Conservation (phyloP, 306 rosid genomes). For the Rosa persica region DNA sequence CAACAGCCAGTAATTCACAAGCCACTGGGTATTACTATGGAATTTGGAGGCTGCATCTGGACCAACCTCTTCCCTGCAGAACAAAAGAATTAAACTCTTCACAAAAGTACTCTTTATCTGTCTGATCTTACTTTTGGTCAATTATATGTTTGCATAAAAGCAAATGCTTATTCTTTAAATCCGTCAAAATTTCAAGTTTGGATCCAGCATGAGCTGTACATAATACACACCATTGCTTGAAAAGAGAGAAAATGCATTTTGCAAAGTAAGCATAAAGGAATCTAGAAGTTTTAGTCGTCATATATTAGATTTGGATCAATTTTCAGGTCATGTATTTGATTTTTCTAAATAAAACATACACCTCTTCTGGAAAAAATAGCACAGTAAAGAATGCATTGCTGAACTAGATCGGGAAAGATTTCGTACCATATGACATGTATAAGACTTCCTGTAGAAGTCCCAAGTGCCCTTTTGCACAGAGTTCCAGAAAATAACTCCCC, state of each 20-base stretch:
- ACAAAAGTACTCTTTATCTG: background rate
- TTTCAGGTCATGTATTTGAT: background rate
- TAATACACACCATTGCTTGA: background rate
- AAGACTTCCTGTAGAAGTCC: slow-evolving; percentile 94
- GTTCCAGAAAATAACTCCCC: slow-evolving; percentile 94
- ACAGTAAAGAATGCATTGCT: background rate
- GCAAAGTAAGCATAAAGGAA: background rate
- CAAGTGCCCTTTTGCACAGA: slow-evolving; percentile 91
- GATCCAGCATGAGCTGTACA: background rate
- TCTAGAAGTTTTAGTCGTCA: background rate
- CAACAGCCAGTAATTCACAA: slow-evolving; percentile 96
- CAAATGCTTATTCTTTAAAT: background rate
- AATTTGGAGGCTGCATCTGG: slow-evolving; percentile 98
- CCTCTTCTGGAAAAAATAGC: background rate
- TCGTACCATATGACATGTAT: slow-evolving; percentile 93
- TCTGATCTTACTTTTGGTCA: background rate
- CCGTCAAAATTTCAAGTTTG: background rate
- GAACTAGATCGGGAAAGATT: background rate
- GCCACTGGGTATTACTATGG: slow-evolving; percentile 98
- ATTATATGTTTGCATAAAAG: background rate
- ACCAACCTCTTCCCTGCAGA: slow-evolving; percentile 97
- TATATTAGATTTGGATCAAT: background rate
- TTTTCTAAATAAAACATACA: background rate
- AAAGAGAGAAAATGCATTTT: background rate
- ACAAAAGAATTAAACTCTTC: slow-evolving; percentile 17